Evolutionary conservation across 768 basidiomycete genomes (phyloP), one percentile per base, ranked within the genome.

Genomic region (Dacryopinax primogenitus): DNA sequence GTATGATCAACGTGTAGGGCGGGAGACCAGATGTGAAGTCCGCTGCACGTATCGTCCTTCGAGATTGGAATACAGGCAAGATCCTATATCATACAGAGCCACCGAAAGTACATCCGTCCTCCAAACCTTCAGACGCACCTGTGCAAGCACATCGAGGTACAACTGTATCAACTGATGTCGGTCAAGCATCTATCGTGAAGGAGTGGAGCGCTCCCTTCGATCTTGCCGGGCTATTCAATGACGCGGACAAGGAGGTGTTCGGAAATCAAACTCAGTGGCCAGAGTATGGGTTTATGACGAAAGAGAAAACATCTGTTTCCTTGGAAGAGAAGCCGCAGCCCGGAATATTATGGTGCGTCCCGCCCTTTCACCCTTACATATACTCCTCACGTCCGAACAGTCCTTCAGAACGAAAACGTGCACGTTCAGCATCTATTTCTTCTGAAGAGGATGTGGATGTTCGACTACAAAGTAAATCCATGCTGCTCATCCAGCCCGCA

Each of bases 41-140:
- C 4, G 83, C 92, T 0, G 92, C 94, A 0, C 85, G 90, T 33
- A 84, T 87, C 15, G 81, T 97, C 26, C 75, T 97, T 0, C 83
- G 79, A 62, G 93, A 99, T 72, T 99, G 95, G 94, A 97, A 97
- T 71, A 84, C 90, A 65, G 92, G 96, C 73, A 95, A 92, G 72
- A 95, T 97, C 12, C 88, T 90, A 0, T 98, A 90, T 76, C 90
- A 81, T 76, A 90, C 92, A 2, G 73, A 78, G 1, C 92, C 93
- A 9, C 93, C 95, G 0, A 71, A 78, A 7, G 73, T 90, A 1
- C 91, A 94, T 72, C 86, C 90, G 0, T 90, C 90, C 0, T 79
- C 83, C 33, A 79, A 91, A 65, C 87, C 88, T 3, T 76, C 80
- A 0, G 33, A 21, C 2, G 33, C 34, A 33, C 21, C 62, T 15